A percentile compares a stretch with the other conserved stretches of the same genome.
Evolutionary conservation across 345 rosid species (phyloP).

Genomic region (Xanthoceras sorbifolium): DNA sequence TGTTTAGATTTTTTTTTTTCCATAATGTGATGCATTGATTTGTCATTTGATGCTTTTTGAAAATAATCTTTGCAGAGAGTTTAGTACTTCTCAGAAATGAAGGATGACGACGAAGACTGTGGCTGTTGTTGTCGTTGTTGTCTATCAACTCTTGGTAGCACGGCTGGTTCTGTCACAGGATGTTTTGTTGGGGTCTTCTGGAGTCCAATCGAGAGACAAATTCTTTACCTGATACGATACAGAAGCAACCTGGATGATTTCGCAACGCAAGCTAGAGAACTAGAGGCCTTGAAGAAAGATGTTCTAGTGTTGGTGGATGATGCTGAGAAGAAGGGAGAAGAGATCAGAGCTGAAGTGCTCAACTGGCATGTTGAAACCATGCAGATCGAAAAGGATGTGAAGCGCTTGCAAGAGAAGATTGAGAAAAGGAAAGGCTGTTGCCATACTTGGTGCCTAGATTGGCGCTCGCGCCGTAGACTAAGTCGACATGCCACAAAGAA

Average conservation of each 20-base stretch:
- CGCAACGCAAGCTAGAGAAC: not conserved
- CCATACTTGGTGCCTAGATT: not conserved
- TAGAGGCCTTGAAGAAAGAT: not conserved
- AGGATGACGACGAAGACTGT: too few relatives aligned
- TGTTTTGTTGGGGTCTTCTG: not conserved
- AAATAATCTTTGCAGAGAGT: too few relatives aligned
- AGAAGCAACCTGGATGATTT: not conserved
- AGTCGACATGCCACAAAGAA: not conserved
- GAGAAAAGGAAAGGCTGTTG: not conserved
- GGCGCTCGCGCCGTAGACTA: not conserved
- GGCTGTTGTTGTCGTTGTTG: too few relatives aligned
- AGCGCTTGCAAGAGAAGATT: not conserved
- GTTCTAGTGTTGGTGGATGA: not conserved
- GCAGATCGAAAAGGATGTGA: not conserved
- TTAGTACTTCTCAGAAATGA: not conserved
- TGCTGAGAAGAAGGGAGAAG: not conserved
- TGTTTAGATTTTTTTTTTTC: too few relatives aligned
- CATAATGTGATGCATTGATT: too few relatives aligned
- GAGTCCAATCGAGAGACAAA: not conserved
- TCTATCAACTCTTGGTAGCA: not conserved
- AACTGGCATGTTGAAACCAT: not conserved
- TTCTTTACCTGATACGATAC: not conserved
- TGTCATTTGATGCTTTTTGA: too few relatives aligned
- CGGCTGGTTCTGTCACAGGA: not conserved
- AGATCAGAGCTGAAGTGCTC: conserved; percentile 1